phyloP scores from a whole-genome alignment of 805 yeast species.

The Myxozyma sirexii region DNA sequence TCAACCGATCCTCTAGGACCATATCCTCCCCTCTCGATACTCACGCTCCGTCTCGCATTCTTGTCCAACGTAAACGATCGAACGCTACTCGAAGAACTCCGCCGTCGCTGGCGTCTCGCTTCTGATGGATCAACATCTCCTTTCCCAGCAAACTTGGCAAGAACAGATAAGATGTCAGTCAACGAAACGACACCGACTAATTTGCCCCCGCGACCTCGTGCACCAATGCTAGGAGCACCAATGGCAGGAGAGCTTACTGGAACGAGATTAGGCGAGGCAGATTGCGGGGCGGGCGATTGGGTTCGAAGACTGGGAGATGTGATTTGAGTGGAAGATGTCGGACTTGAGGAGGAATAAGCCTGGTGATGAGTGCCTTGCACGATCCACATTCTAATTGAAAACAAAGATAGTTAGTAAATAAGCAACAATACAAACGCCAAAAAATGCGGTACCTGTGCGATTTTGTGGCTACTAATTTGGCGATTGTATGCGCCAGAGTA shows the following conservation, averaged over 20 bases:
- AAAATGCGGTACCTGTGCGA: constrained; percentile 63
- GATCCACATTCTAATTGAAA: constrained; percentile 41
- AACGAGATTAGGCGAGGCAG: constrained; percentile 35
- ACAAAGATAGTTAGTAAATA: constrained; percentile 57
- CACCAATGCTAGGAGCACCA: constrained; percentile 11
- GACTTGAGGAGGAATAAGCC: neutral
- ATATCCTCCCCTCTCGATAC: constrained; percentile 26
- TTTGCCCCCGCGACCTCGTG: constrained; percentile 59
- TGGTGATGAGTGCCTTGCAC: constrained; percentile 41
- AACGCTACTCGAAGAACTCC: constrained; percentile 50
- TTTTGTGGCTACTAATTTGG: constrained; percentile 92
- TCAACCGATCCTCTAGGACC: constrained; percentile 24
- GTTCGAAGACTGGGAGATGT: constrained; percentile 20
- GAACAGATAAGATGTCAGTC: constrained; percentile 82
- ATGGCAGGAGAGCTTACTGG: constrained; percentile 16
- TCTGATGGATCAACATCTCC: constrained; percentile 71
- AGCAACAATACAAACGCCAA: constrained; percentile 61
- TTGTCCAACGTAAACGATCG: constrained; percentile 30
- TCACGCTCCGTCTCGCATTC: constrained; percentile 27
- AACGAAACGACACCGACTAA: constrained; percentile 88
- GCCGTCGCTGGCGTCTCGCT: constrained; percentile 86
- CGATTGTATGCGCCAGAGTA: constrained; percentile 84
- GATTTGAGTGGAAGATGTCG: neutral
- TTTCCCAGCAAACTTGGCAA: constrained; percentile 75
- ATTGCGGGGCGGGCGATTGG: constrained; percentile 29